Evolutionary conservation across 2,329 filamentous ascomycete genomes (phyloP).

Genomic region (Lasiodiplodia sp.): DNA sequence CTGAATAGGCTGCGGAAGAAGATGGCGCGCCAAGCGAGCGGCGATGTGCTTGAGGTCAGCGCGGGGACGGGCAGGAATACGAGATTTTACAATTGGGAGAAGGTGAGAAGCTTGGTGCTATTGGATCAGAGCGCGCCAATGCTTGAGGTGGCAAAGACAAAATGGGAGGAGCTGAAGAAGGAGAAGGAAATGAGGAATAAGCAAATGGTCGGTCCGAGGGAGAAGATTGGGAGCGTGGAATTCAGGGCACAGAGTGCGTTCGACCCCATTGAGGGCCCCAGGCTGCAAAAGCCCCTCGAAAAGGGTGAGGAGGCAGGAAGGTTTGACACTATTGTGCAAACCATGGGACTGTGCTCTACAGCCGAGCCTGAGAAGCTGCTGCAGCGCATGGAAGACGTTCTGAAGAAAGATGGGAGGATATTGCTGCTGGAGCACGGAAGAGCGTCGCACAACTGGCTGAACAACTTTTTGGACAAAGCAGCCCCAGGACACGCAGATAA

Average conservation of each 20-base stretch:
- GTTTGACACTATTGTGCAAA: slow-evolving; percentile 60
- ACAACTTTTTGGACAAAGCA: slow-evolving; percentile 53
- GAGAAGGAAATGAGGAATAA: slow-evolving; percentile 32
- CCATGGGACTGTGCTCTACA: slow-evolving; percentile 60
- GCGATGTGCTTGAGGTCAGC: slow-evolving; percentile 58
- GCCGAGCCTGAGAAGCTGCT: slow-evolving; percentile 53
- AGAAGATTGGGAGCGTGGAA: slow-evolving; percentile 33
- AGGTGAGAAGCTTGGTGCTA: slow-evolving; percentile 54
- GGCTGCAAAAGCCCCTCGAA: slow-evolving; percentile 34
- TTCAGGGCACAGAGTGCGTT: slow-evolving; percentile 56
- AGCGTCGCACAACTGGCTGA: slow-evolving; percentile 57
- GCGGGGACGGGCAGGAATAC: slow-evolving; percentile 59
- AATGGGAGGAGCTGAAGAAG: slow-evolving; percentile 54
- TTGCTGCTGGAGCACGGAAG: slow-evolving; percentile 60
- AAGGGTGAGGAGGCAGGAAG: slow-evolving; percentile 2
- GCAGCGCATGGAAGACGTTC: slow-evolving; percentile 51
- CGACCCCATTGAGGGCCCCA: slow-evolving; percentile 51
- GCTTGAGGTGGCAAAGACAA: slow-evolving; percentile 56
- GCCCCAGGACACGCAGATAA: slow-evolving; percentile 57
- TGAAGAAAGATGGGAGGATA: slow-evolving; percentile 54
- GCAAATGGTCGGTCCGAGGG: slow-evolving; percentile 6
- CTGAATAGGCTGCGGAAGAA: slow-evolving; percentile 50
- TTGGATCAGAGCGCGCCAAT: slow-evolving; percentile 57
- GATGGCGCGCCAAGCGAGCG: slow-evolving; percentile 50
- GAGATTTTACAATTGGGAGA: slow-evolving; percentile 52